These are phyloP conservation scores for Helicostylum pulchrum DNA, from an alignment of 192 early-diverging fungal genomes.

Conservation along the genomic window DNA sequence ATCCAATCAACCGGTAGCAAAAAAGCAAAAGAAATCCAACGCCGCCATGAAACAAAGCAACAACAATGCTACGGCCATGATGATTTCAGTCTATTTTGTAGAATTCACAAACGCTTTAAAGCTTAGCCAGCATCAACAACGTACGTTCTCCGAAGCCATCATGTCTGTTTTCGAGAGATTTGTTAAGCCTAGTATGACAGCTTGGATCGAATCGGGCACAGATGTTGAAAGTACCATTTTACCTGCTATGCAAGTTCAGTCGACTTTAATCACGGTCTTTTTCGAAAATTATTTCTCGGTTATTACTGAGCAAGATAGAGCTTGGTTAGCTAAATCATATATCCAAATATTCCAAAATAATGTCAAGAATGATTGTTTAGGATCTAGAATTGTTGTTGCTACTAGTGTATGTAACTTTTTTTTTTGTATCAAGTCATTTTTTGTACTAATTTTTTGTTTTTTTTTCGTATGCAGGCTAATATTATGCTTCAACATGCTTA, in stretches of 20 bases:
- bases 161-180: slow-evolving; percentile 5
- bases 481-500: slow-evolving; percentile 27
- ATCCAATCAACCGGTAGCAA: neutral
- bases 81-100: slow-evolving; percentile 15
- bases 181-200: slow-evolving; percentile 11
- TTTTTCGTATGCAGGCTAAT: slow-evolving; percentile 15
- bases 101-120: slow-evolving; percentile 10
- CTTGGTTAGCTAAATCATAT: neutral
- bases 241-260: slow-evolving; percentile 32
- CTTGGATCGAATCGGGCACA: neutral
- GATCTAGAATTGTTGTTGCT: slow-evolving; percentile 8
- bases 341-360: neutral
- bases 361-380: neutral
- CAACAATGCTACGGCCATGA: neutral
- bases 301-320: neutral
- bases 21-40: neutral
- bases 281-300: slow-evolving; percentile 21
- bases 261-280: slow-evolving; percentile 26
- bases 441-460: neutral
- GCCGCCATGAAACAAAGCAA: neutral
- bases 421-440: too few species aligned
- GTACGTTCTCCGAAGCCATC: neutral
- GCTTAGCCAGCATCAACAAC: slow-evolving; percentile 9
- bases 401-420: slow-evolving; percentile 19
- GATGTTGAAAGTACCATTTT: neutral